Percentiles rank a stretch among this genome's conserved stretches.
Conservation (phyloP, 169 alveolate genomes). For the Eimeria maxima region DNA sequence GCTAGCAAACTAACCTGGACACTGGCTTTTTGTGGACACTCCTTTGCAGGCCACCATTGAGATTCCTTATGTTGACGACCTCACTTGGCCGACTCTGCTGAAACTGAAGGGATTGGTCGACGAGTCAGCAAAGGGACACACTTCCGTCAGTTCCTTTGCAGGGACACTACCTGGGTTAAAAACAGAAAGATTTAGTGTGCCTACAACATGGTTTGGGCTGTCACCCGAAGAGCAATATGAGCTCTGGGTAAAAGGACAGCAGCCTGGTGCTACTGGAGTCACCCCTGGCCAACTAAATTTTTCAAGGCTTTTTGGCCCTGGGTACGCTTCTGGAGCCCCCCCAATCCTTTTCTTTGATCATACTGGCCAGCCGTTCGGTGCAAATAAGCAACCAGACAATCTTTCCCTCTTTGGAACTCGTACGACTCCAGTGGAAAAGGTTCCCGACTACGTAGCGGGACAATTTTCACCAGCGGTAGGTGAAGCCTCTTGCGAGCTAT, state of each 20-base stretch:
- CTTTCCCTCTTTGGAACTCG: constrained; percentile 61
- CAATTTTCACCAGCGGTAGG: constrained; percentile 71
- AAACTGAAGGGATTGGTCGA: constrained; percentile 38
- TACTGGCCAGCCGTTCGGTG: constrained; percentile 61
- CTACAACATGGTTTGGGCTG: constrained; percentile 41
- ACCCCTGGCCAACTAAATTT: constrained; percentile 52
- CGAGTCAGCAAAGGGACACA: constrained; percentile 43
- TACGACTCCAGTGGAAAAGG: constrained; percentile 34
- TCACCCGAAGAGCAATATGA: constrained; percentile 66
- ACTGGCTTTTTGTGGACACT: not conserved
- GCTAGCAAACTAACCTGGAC: not conserved
- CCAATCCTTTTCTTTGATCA: constrained; percentile 38
- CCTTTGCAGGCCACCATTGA: constrained; percentile 38
- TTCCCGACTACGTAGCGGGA: constrained; percentile 66
- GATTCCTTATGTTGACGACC: constrained; percentile 9
- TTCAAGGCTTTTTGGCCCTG: constrained; percentile 56
- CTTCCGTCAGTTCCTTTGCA: constrained; percentile 30
- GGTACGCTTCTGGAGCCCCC: constrained; percentile 34
- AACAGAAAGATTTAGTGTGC: constrained; percentile 60
- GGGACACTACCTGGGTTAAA: constrained; percentile 43
- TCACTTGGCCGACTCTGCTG: constrained; percentile 39
- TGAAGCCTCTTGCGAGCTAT: too few relatives aligned
- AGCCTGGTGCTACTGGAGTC: constrained; percentile 49
- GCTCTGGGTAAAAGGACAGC: constrained; percentile 39
- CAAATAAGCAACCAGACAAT: constrained; percentile 33